Percentiles rank a stretch among this genome's conserved stretches.
These are phyloP conservation scores for Neckera pumila DNA, from an alignment of 225 moss, liverwort and hornwort genomes.

Conservation along the genomic window DNA sequence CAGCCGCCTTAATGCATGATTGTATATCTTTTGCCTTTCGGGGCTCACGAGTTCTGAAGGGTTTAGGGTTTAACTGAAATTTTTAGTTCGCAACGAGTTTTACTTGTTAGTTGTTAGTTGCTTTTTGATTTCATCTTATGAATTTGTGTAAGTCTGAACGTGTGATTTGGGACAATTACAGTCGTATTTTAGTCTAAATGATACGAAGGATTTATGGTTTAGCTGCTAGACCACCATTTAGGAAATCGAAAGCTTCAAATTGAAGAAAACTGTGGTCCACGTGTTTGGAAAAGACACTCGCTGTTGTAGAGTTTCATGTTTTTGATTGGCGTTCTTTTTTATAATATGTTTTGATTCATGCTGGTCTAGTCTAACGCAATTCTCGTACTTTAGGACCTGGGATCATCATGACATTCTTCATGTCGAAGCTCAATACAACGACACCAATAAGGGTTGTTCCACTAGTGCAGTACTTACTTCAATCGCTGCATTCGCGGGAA, in stretches of 20 bases:
- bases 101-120: neutral
- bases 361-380: neutral
- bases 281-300: neutral
- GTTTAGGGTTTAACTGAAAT: conserved; percentile 26
- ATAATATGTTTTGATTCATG: neutral
- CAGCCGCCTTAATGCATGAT: neutral
- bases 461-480: conserved; percentile 85
- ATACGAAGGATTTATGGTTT: neutral
- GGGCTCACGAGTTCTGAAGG: neutral
- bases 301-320: neutral
- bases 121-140: neutral
- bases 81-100: neutral
- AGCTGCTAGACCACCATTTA: neutral
- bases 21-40: neutral
- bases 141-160: neutral
- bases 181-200: neutral
- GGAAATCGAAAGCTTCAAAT: neutral
- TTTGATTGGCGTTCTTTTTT: neutral
- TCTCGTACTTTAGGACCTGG: conserved; percentile 53
- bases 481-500: conserved; percentile 52
- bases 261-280: neutral
- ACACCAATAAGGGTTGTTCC: conserved; percentile 61
- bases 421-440: conserved; percentile 84
- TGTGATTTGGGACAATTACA: neutral
- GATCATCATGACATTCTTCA: conserved; percentile 85